A percentile compares a stretch with the other conserved stretches of the same genome.
Conservation (phyloP, 148 eudicot species). For the Camellia sinensis region DNA sequence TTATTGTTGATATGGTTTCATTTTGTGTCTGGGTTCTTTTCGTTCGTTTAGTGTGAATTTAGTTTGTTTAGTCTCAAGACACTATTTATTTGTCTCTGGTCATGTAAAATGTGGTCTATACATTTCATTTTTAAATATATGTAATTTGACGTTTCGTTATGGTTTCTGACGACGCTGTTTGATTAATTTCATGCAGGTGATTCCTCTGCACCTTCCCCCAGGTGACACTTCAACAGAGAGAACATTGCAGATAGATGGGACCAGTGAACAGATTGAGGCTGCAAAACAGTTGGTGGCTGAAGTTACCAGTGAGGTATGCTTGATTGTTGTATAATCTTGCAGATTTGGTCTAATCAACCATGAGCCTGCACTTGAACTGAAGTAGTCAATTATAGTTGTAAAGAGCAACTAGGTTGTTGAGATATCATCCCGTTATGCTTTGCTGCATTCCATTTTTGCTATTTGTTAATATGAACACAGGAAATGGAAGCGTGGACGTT, state of each 20-base stretch:
- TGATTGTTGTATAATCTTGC: slow-evolving; percentile 8
- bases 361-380: slow-evolving; percentile 4
- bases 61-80: neutral
- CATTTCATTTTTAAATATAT: neutral
- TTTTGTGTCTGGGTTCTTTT: no score
- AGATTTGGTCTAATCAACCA: neutral
- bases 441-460: neutral
- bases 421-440: neutral
- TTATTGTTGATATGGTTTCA: neutral
- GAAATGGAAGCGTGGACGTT: neutral
- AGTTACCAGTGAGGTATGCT: slow-evolving; percentile 84
- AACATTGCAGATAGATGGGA: slow-evolving; percentile 89
- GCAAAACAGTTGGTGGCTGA: slow-evolving; percentile 91
- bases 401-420: neutral
- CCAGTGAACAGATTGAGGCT: slow-evolving; percentile 81
- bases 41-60: neutral
- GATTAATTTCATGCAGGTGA: slow-evolving; percentile 49
- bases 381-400: slow-evolving; percentile 4
- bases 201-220: slow-evolving; percentile 88
- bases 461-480: neutral
- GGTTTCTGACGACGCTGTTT: neutral
- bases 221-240: slow-evolving; percentile 86
- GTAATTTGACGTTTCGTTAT: neutral
- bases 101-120: neutral
- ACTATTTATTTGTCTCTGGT: no score